Evolutionary conservation across 805 yeast genomes (phyloP).

Genomic region (Pichia manshurica): DNA sequence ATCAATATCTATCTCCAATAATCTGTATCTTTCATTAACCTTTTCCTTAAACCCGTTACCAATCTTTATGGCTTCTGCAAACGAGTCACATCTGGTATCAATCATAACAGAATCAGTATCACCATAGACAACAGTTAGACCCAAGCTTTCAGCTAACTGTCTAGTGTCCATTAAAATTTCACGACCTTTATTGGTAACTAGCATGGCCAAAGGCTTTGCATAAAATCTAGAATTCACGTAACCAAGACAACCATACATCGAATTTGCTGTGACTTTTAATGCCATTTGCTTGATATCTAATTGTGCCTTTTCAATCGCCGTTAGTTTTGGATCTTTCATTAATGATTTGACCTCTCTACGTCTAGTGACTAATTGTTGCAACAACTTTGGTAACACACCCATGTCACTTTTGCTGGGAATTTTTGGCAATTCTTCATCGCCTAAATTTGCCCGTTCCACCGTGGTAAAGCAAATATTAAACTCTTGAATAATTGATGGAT

Average conservation of each 20-base stretch:
- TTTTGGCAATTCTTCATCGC: conserved; percentile 58
- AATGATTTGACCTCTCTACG: conserved; percentile 89
- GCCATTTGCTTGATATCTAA: conserved; percentile 96
- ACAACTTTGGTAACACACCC: conserved; percentile 83
- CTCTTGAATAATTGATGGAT: conserved; percentile 96
- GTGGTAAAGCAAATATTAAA: conserved; percentile 96
- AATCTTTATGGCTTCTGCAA: conserved; percentile 67
- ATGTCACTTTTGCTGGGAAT: conserved; percentile 56
- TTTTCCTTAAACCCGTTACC: conserved; percentile 79
- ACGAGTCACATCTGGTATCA: conserved; percentile 72
- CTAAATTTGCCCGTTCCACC: conserved; percentile 56
- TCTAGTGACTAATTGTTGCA: conserved; percentile 79
- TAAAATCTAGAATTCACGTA: conserved; percentile 86
- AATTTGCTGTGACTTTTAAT: conserved; percentile 91
- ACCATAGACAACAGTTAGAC: conserved; percentile 87
- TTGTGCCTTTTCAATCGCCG: conserved; percentile 64
- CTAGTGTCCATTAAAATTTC: conserved; percentile 91
- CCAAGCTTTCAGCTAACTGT: conserved; percentile 81
- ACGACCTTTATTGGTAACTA: conserved; percentile 92
- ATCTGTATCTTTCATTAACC: conserved; percentile 83
- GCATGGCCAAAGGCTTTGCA: conserved; percentile 93
- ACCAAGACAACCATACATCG: conserved; percentile 99
- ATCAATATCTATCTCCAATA: conserved; percentile 92
- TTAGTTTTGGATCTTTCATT: conserved; percentile 66
- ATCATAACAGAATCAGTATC: conserved; percentile 99